Evolutionary conservation across 352 stramenopile genomes (phyloP).

Genomic region (Phytopythium litorale): DNA sequence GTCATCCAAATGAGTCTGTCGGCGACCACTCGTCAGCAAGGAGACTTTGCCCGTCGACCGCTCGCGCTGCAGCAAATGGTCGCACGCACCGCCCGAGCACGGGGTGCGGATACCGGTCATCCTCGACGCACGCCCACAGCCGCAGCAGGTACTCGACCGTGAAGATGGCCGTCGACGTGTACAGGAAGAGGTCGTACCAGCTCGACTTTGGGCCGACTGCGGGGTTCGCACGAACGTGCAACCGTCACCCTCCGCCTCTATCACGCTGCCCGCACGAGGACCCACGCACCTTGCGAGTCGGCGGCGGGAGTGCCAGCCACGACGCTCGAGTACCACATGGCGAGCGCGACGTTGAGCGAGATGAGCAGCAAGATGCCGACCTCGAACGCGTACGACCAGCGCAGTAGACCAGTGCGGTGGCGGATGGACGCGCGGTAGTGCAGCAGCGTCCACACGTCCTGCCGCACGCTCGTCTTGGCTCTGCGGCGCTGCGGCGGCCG

Average conservation of each 20-base stretch:
- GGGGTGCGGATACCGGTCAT: conserved; percentile 51
- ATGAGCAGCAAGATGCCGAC: conserved; percentile 69
- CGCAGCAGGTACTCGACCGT: conserved; percentile 71
- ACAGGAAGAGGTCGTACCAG: conserved; percentile 79
- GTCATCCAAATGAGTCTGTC: conserved; percentile 77
- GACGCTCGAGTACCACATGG: conserved; percentile 55
- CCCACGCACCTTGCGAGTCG: conserved; percentile 4
- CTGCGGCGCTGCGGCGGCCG: not conserved
- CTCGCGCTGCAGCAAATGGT: not conserved
- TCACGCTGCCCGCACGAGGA: not conserved
- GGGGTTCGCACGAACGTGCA: no score
- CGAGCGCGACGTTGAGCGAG: conserved; percentile 70
- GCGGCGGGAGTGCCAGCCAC: conserved; percentile 13
- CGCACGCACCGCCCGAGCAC: conserved; percentile 42
- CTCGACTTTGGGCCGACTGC: conserved; percentile 15
- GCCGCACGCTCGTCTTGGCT: conserved; percentile 27
- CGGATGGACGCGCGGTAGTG: conserved; percentile 67
- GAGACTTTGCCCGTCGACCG: not conserved
- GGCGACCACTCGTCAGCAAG: not conserved
- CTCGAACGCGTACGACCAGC: conserved; percentile 66
- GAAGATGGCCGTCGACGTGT: conserved; percentile 72
- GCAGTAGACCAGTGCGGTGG: conserved; percentile 52
- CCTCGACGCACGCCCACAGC: conserved; percentile 81
- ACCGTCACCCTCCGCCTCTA: not conserved
- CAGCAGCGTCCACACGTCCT: conserved; percentile 72